Evolutionary conservation across 129 eudicot species (phyloP).

Genomic region (Flaveria brownii): DNA sequence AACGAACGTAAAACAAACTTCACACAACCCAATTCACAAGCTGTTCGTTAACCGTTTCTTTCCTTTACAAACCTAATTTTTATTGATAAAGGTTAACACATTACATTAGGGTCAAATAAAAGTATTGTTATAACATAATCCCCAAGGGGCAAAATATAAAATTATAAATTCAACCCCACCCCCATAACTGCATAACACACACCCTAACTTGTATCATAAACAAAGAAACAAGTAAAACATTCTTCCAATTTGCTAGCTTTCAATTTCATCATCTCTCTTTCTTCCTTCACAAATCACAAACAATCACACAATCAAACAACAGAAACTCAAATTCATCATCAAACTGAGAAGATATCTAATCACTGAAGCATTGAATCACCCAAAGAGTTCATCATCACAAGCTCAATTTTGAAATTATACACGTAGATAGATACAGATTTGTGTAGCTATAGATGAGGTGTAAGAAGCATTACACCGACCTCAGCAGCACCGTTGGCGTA

Average conservation of each 20-base stretch:
- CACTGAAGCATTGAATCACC: conserved; percentile 18
- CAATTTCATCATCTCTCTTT: background rate
- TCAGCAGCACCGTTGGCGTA: conserved; percentile 62
- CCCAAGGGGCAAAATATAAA: background rate
- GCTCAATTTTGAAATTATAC: background rate
- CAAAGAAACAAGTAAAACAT: conserved; percentile 2
- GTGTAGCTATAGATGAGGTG: conserved; percentile 60
- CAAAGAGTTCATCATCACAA: background rate
- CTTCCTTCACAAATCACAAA: background rate
- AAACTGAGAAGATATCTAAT: background rate
- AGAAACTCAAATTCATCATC: background rate
- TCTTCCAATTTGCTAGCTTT: conserved; percentile 25
- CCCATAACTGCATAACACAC: background rate
- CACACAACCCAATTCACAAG: too few species aligned
- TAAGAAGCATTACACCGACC: conserved; percentile 61
- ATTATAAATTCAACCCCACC: background rate
- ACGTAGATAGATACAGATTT: conserved; percentile 4
- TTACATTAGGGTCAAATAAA: too few species aligned
- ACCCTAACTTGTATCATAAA: background rate
- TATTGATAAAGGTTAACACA: too few species aligned
- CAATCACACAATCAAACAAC: background rate
- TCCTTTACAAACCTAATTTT: too few species aligned
- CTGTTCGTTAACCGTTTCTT: too few species aligned
- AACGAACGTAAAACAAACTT: too few species aligned
- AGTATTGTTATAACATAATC: background rate